phyloP scores from a whole-genome alignment of 768 basidiomycete genomes.

The Trametes elegans region DNA sequence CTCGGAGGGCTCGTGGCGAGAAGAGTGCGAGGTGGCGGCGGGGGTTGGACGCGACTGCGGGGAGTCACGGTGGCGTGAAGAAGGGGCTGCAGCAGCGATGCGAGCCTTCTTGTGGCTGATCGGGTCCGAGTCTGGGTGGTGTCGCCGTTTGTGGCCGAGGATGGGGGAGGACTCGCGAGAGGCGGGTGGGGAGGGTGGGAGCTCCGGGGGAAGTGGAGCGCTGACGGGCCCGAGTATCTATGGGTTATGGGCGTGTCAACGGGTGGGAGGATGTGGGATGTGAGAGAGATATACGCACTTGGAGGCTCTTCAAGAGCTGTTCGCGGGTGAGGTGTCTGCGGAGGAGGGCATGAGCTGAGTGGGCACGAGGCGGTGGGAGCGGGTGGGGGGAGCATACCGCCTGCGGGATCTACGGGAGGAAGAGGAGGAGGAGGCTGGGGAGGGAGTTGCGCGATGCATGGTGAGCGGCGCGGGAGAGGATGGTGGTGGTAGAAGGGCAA shows the following conservation, averaged over 20 bases:
- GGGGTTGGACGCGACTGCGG: constrained; percentile 28
- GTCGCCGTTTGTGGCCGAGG: constrained; percentile 39
- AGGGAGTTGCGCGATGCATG: constrained; percentile 32
- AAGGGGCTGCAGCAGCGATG: constrained; percentile 12
- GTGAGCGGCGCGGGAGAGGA: constrained; percentile 25
- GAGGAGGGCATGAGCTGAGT: constrained; percentile 14
- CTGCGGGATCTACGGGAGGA: constrained; percentile 29
- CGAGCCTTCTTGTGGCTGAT: constrained; percentile 34
- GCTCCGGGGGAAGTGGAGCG: constrained; percentile 41
- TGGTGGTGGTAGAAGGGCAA: constrained; percentile 40
- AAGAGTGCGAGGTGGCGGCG: constrained; percentile 31
- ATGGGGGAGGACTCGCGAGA: constrained; percentile 43
- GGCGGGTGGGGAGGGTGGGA: constrained; percentile 45
- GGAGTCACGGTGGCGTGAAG: constrained; percentile 27
- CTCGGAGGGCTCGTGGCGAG: constrained; percentile 38
- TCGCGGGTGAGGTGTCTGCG: constrained; percentile 26
- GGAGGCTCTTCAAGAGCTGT: constrained; percentile 39
- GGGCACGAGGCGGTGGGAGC: constrained; percentile 24
- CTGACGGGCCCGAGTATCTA: constrained; percentile 42
- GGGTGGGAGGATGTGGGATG: constrained; percentile 20
- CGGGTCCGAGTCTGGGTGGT: constrained; percentile 27
- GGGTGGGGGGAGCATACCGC: constrained; percentile 31
- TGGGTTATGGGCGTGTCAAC: not conserved
- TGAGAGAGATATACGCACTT: constrained; percentile 32
- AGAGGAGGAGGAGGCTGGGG: constrained; percentile 25